These are phyloP conservation scores for Lenwebbia sp. DNA, from an alignment of 345 rosid genomes.

Conservation along the genomic window DNA sequence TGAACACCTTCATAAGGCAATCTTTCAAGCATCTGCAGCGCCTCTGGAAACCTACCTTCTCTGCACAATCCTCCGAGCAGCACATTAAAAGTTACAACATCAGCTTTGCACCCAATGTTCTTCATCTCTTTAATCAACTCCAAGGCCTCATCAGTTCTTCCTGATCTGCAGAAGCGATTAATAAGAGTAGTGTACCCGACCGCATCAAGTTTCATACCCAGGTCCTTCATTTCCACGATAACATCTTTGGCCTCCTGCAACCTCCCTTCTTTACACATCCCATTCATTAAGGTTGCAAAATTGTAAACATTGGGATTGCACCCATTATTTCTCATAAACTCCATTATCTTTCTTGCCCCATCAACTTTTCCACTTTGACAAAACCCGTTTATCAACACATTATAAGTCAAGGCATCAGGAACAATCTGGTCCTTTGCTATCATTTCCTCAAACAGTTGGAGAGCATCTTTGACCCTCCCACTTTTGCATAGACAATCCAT, in stretches of 20 bases:
- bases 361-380: conserved; percentile 58
- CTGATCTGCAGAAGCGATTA: conserved; percentile 50
- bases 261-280: conserved; percentile 13
- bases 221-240: conserved; percentile 51
- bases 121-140: conserved; percentile 66
- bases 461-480: conserved; percentile 14
- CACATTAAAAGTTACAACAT: conserved; percentile 62
- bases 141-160: conserved; percentile 42
- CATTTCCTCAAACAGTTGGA: conserved; percentile 28
- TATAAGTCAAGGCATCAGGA: conserved; percentile 73
- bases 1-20: conserved; percentile 42
- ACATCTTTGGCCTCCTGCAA: conserved; percentile 24
- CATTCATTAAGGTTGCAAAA: conserved; percentile 31
- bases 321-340: conserved; percentile 77
- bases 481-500: conserved; percentile 27
- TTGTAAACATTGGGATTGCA: conserved; percentile 42
- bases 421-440: conserved; percentile 22
- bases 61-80: conserved; percentile 62
- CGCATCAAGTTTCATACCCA: conserved; percentile 50
- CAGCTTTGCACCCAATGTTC: conserved; percentile 50
- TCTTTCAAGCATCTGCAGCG: conserved; percentile 44
- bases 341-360: conserved; percentile 59
- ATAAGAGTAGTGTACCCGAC: conserved; percentile 74
- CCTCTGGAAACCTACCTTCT: conserved; percentile 54
- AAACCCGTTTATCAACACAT: conserved; percentile 74